These are phyloP conservation scores for Huntiella moniliformis DNA, from an alignment of 2,329 filamentous ascomycete species.

Conservation along the genomic window DNA sequence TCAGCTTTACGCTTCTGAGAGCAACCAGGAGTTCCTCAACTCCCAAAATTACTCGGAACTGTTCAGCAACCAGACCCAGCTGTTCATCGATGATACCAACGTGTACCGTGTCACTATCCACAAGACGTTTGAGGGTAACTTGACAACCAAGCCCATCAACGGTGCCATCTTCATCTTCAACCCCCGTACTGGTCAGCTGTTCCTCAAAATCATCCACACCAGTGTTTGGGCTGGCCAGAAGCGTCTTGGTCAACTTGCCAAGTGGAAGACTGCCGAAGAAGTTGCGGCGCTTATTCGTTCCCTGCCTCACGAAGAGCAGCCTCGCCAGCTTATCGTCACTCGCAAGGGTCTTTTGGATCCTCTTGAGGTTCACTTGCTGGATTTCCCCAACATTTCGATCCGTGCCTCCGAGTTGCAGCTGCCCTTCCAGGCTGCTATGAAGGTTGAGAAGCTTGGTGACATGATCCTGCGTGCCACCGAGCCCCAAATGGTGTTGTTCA, in stretches of 20 bases:
- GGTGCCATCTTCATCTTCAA: slow-evolving; percentile 99
- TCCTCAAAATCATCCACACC: slow-evolving; percentile 98
- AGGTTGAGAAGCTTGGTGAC: slow-evolving; percentile 96
- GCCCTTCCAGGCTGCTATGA: slow-evolving; percentile 99
- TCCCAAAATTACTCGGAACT: slow-evolving; percentile 98
- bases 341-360: slow-evolving; percentile 93
- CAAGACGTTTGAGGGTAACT: slow-evolving; percentile 97
- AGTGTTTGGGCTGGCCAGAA: slow-evolving; percentile 99
- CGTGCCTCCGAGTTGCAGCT: slow-evolving; percentile 90
- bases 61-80: slow-evolving; percentile 96
- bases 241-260: slow-evolving; percentile 91
- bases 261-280: slow-evolving; percentile 99
- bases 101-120: slow-evolving; percentile 99
- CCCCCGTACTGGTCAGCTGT: slow-evolving; percentile 89
- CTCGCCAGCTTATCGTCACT: slow-evolving; percentile 95
- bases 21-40: slow-evolving; percentile 97
- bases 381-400: slow-evolving; percentile 98
- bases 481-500: slow-evolving; percentile 99
- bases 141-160: slow-evolving; percentile 98
- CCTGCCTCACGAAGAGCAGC: slow-evolving; percentile 90
- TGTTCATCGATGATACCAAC: slow-evolving; percentile 98
- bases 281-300: slow-evolving; percentile 93
- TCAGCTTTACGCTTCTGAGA: slow-evolving; percentile 93
- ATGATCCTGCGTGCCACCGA: slow-evolving; percentile 97
- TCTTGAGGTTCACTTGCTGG: slow-evolving; percentile 86